Evolutionary conservation across 2,329 filamentous ascomycete genomes (phyloP), one percentile per base, ranked within the genome.

Genomic region (Fusarium sp.): DNA sequence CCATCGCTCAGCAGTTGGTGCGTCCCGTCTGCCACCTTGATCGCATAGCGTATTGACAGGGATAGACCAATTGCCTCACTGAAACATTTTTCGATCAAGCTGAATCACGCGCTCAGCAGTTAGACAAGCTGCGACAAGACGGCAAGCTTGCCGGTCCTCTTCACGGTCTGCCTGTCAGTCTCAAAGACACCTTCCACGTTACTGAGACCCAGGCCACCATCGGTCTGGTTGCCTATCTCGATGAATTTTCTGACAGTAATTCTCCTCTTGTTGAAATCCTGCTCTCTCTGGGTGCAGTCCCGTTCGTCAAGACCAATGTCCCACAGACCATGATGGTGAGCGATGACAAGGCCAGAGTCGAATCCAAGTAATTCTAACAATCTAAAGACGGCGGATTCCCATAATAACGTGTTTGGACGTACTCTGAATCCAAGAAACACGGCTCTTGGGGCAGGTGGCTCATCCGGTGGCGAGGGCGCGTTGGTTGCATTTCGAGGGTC

Each of bases 391-490:
- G 50, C 56, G 1, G 72, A 73, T 9, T 73, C 72, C 1, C 64
- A 73, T 4, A 73, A 74, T 72, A 92, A 93, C 73, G 79, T 91
- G 30, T 89, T 88, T 70, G 90, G 90, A 2, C 86, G 88, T 23
- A 87, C 87, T 0, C 80, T 91, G 39, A 92, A 92, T 73, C 91
- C 92, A 0, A 81, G 86, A 60, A 91, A 91, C 66, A 84, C 88
- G 3, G 83, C 84, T 20, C 84, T 90, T 27, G 89, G 87, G 0
- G 87, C 89, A 0, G 91, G 92, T 5, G 91, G 92, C 3, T 88
- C 86, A 4, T 89, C 88, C 0, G 91, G 91, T 16, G 92, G 92
- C 3, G 80, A 82, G 45, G 80, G 76, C 2, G 81, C 82, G 3
- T 65, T 84, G 2, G 64, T 84, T 16, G 80, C 80, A 2, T 76